Evolutionary conservation across 2,329 filamentous ascomycete species (phyloP), one percentile per base, ranked within the genome.

Genomic region (Apiospora koreana): DNA sequence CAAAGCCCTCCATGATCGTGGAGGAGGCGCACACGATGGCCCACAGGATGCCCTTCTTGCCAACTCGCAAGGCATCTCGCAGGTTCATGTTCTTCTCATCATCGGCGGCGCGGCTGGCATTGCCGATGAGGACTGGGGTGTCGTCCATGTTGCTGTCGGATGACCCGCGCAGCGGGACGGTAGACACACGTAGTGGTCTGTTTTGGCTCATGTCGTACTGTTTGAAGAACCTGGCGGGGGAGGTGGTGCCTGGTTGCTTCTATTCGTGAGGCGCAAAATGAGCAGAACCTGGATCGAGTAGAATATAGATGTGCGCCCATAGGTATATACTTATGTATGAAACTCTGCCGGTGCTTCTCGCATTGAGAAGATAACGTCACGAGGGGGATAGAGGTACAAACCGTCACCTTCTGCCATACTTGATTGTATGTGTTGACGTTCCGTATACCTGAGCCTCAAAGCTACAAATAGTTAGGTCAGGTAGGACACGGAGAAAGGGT

Each of bases 141-240:
- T 50, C 31, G 23, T 50, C 66, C n/a, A 68, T 68, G 43, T 2
- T 50, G 43, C 28, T 68, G 8, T n/a, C 21, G 12, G 74, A 85
- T 92, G 31, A n/a, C 28, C 54, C 28, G 35, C 18, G 31, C 43
- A 86, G 85, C 1, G 90, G 90, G 14, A 88, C 92, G 68, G 88
- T 89, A 10, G 87, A 87, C 9, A 86, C 91, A 75, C 80, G 91
- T 72, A 85, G 89, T 21, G 82, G 91, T 25, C 91, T 89, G 89
- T 78, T 86, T 0, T 86, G 82, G 0, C 85, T 85, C 6, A 84
- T 85, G 68, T 86, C 82, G 69, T 83, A 86, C n/a, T 84, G 81
- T 48, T 91, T 7, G 35, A 35, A 35, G 5, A 2, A 21, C 50
- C 21, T 8, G 7, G 28, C 3, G 50, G 43, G 16, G 43, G 9